These are phyloP conservation scores for Aspergillus leporis DNA, from an alignment of 495 filamentous ascomycete species.

Conservation along the genomic window DNA sequence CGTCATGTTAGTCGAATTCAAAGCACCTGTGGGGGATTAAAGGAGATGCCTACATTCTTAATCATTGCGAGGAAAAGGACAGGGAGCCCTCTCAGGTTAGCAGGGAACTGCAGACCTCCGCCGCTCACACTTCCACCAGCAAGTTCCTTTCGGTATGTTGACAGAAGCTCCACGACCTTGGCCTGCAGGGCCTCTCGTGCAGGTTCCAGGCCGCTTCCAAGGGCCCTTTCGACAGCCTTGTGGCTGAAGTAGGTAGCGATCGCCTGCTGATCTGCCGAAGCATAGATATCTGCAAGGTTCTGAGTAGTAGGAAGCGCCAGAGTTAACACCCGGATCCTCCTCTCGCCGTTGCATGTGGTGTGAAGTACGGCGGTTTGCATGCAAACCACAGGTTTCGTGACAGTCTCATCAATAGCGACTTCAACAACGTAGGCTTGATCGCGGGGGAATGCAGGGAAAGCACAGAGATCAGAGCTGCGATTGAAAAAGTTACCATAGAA, in stretches of 20 bases:
- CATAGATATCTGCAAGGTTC: conserved; percentile 86
- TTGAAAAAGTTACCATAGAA: conserved; percentile 99
- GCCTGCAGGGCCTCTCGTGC: conserved; percentile 86
- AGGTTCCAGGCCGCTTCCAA: conserved; percentile 84
- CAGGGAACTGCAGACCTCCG: conserved; percentile 87
- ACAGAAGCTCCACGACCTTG: conserved; percentile 89
- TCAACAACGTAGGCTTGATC: conserved; percentile 99
- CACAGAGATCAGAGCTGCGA: conserved; percentile 91
- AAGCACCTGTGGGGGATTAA: not conserved
- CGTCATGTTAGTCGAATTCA: conserved; percentile 27
- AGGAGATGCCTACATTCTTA: conserved; percentile 69
- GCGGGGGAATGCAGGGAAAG: conserved; percentile 95
- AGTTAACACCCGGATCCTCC: conserved; percentile 92
- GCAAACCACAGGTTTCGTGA: conserved; percentile 92
- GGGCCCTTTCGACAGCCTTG: conserved; percentile 90
- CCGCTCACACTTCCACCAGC: conserved; percentile 94
- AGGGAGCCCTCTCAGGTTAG: conserved; percentile 84
- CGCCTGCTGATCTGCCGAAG: conserved; percentile 90
- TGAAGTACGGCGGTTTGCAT: conserved; percentile 96
- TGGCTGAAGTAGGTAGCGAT: conserved; percentile 94
- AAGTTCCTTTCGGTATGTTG: conserved; percentile 95
- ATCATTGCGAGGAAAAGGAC: conserved; percentile 91
- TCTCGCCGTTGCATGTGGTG: conserved; percentile 96
- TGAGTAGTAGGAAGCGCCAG: conserved; percentile 90
- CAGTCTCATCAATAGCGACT: conserved; percentile 93